Percentiles rank a stretch among this genome's conserved stretches.
Evolutionary conservation across 345 rosid genomes (phyloP).

Genomic region (Draba incana): DNA sequence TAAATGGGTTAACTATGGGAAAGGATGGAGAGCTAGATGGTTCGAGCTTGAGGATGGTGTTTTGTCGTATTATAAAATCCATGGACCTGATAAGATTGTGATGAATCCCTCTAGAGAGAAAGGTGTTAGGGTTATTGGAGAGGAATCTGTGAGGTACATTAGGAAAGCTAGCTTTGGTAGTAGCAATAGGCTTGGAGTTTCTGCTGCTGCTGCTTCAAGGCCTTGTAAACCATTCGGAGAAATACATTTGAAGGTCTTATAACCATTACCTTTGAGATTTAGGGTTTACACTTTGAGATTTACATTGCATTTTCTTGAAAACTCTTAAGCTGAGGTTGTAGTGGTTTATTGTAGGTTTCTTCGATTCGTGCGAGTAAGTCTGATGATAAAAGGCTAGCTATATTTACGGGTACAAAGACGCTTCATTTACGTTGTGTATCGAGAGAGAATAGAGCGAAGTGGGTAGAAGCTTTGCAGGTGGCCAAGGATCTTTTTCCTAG

Average conservation of each 20-base stretch:
- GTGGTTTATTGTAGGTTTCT: constrained; percentile 66
- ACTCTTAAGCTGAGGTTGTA: constrained; percentile 17
- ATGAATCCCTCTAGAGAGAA: constrained; percentile 70
- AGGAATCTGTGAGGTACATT: constrained; percentile 75
- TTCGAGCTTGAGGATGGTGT: constrained; percentile 85
- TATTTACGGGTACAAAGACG: constrained; percentile 96
- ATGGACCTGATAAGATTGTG: constrained; percentile 86
- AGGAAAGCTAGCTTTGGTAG: constrained; percentile 68
- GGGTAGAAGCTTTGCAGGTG: constrained; percentile 85
- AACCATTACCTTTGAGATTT: not conserved
- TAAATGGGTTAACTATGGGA: constrained; percentile 98
- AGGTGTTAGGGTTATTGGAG: constrained; percentile 77
- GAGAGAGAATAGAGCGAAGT: constrained; percentile 75
- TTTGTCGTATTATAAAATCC: constrained; percentile 85
- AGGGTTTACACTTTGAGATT: not conserved
- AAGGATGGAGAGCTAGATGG: constrained; percentile 95
- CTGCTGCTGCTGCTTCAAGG: constrained; percentile 38
- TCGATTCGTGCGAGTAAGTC: constrained; percentile 94
- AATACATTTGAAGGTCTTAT: constrained; percentile 85
- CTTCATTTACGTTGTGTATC: constrained; percentile 84
- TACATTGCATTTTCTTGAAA: not conserved
- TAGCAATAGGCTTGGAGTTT: constrained; percentile 42
- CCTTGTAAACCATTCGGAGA: constrained; percentile 90
- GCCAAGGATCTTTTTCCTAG: constrained; percentile 90
- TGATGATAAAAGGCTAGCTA: constrained; percentile 92